Percentiles rank a stretch among this genome's conserved stretches.
These are phyloP conservation scores for Pseudonectria buxi DNA, from an alignment of 2,329 filamentous ascomycete species.

Conservation along the genomic window DNA sequence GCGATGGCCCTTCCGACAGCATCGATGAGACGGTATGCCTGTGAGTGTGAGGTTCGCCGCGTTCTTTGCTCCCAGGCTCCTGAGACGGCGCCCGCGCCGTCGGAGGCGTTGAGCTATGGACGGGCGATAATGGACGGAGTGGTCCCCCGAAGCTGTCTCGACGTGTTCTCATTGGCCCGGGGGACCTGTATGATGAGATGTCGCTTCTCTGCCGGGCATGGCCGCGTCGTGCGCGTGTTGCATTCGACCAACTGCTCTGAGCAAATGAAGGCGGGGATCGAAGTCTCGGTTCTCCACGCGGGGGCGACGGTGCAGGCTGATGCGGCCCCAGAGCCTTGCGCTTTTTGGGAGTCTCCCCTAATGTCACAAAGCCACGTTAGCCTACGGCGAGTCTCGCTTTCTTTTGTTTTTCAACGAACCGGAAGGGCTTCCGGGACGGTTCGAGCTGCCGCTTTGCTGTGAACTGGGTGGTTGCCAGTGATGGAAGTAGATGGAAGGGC, in stretches of 20 bases:
- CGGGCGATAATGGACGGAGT: conserved; percentile 18
- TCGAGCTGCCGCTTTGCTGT: conserved; percentile 51
- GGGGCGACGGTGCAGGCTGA: conserved; percentile 19
- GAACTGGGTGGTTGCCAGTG: conserved; percentile 81
- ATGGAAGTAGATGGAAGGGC: conserved; percentile 80
- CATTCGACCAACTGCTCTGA: conserved; percentile 21
- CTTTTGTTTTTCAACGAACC: conserved; percentile 58
- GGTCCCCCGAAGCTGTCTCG: conserved; percentile 21
- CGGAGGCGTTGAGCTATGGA: conserved; percentile 16
- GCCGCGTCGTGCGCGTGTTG: conserved; percentile 19
- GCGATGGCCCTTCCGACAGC: conserved; percentile 20
- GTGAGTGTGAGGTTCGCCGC: conserved; percentile 22
- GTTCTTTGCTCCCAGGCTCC: conserved; percentile 19
- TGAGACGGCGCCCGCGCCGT: conserved; percentile 9
- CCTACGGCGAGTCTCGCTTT: conserved; percentile 36
- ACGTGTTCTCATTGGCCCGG: conserved; percentile 17
- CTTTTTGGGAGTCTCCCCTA: conserved; percentile 75
- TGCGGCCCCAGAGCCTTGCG: conserved; percentile 60
- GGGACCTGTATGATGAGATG: conserved; percentile 28
- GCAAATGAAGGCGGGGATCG: conserved; percentile 28
- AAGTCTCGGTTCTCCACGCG: conserved; percentile 23
- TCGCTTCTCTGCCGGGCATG: conserved; percentile 33
- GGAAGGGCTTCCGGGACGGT: conserved; percentile 67
- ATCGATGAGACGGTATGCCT: conserved; percentile 30
- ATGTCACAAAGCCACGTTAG: conserved; percentile 37